A percentile compares a stretch with the other conserved stretches of the same genome.
Evolutionary conservation across 176 grass and related monocot genomes (phyloP).

Genomic region (Ampelocalamus luodianensis): DNA sequence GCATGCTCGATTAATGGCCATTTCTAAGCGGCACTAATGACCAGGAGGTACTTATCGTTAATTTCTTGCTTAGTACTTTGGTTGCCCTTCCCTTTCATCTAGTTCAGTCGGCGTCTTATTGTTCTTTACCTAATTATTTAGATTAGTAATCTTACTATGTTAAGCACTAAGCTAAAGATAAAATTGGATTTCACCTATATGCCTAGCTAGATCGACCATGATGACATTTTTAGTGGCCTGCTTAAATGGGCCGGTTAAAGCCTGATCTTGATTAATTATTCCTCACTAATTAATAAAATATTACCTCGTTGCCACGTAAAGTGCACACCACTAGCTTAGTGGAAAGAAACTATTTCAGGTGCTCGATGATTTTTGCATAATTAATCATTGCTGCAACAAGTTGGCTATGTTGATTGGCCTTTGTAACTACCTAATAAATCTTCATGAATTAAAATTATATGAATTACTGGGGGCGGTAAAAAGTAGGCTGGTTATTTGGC

Average conservation of each 20-base stretch:
- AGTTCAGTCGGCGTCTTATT: neutral
- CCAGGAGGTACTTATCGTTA: neutral
- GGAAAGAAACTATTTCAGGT: conserved; percentile 36
- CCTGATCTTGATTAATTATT: neutral
- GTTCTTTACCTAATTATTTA: neutral
- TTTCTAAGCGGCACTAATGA: neutral
- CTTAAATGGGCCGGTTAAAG: neutral
- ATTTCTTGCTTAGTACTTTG: neutral
- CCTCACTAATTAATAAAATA: conserved; percentile 4
- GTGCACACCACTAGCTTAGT: conserved; percentile 25
- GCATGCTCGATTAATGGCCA: neutral
- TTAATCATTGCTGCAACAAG: neutral
- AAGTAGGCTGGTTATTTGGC: neutral
- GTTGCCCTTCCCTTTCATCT: neutral
- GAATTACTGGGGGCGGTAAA: neutral
- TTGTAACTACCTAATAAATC: neutral
- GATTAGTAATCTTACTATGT: neutral
- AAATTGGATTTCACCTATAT: conserved; percentile 12
- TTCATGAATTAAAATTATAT: neutral
- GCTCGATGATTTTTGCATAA: conserved; percentile 7
- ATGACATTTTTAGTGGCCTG: neutral
- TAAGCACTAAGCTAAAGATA: neutral
- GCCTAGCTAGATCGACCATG: neutral
- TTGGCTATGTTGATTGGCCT: neutral
- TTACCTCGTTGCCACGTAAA: neutral